These are phyloP conservation scores for Prunus armeniaca DNA, from an alignment of 306 rosid genomes.

Conservation along the genomic window DNA sequence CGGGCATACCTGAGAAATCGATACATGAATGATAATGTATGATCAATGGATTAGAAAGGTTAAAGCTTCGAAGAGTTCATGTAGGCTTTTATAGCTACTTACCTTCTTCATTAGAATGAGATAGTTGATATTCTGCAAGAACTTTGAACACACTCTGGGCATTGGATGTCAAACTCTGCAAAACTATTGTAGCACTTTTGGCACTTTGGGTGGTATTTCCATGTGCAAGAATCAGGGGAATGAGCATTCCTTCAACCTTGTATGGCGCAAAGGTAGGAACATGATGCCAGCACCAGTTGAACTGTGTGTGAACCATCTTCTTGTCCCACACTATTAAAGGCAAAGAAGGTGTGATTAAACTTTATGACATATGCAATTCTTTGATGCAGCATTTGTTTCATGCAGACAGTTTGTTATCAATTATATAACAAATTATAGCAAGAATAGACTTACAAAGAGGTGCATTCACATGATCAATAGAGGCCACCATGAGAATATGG, in stretches of 20 bases:
- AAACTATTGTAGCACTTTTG: slow-evolving; percentile 78
- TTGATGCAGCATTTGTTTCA: slow-evolving; percentile 14
- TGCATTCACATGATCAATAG: slow-evolving; percentile 82
- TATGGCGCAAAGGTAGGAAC: slow-evolving; percentile 87
- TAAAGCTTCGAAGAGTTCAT: slow-evolving; percentile 9
- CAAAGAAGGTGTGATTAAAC: slow-evolving; percentile 4
- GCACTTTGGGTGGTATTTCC: slow-evolving; percentile 69
- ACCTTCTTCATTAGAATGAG: slow-evolving; percentile 87
- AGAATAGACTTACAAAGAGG: slow-evolving; percentile 64
- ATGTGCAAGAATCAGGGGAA: slow-evolving; percentile 75
- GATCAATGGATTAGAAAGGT: background rate
- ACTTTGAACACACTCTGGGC: slow-evolving; percentile 92
- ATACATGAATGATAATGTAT: background rate
- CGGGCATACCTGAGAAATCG: slow-evolving; percentile 66
- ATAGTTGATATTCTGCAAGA: slow-evolving; percentile 77
- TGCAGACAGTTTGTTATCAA: background rate
- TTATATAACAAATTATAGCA: background rate
- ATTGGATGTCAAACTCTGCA: slow-evolving; percentile 90
- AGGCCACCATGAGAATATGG: slow-evolving; percentile 65
- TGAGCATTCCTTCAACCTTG: slow-evolving; percentile 76
- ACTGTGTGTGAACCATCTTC: slow-evolving; percentile 85
- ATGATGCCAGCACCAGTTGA: slow-evolving; percentile 95
- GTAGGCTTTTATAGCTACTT: slow-evolving; percentile 4
- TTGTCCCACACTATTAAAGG: slow-evolving; percentile 86
- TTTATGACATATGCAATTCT: background rate